Evolutionary conservation across 805 yeast species (phyloP), one percentile per base, ranked within the genome.

Genomic region (Yamadazyma sp.): DNA sequence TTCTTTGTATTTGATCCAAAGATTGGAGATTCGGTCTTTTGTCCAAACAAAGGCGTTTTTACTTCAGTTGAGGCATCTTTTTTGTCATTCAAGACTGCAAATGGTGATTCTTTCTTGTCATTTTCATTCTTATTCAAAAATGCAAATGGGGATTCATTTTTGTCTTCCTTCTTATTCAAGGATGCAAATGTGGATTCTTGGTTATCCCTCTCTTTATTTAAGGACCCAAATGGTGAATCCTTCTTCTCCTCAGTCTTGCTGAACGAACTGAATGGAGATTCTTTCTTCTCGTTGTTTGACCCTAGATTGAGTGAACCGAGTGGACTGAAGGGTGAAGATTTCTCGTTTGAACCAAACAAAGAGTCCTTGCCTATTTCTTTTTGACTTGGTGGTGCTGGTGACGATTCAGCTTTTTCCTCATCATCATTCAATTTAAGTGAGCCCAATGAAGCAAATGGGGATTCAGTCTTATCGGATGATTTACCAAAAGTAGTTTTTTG

Each of bases 111-210:
- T 12, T 33, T 25, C 7, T 22, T 30, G 26, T 33, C 44, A 5
- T 27, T 30, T 8, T 26, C 24, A 8, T 23, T 30, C 37, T 14
- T 15, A 6, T 34, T 25, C 7, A 28, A 26, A 15, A 26, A 22
- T n/a, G 30, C 43, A 33, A 38, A 38, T 23, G 48, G 43, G 15
- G 43, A 36, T 14, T 20, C 16, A 15, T 27, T 26, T 25, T 30
- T 23, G n/a, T 21, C 23, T n/a, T 11, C 15, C 23, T 30, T 21
- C 4, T 23, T 20, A 7, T 21, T 25, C n/a, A 41, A 27, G 17
- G 32, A 14, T 23, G 35, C 48, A 26, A 41, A 44, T 25, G 28
- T 11, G 7, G 17, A 27, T 27, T 15, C 16, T 27, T 27, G 8
- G 6, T 14, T 7, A 18, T 27, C 16, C 7, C 9, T 16, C 14